Conservation (phyloP, 2,329 filamentous ascomycete species). For the Daldinia eschscholtzii region DNA sequence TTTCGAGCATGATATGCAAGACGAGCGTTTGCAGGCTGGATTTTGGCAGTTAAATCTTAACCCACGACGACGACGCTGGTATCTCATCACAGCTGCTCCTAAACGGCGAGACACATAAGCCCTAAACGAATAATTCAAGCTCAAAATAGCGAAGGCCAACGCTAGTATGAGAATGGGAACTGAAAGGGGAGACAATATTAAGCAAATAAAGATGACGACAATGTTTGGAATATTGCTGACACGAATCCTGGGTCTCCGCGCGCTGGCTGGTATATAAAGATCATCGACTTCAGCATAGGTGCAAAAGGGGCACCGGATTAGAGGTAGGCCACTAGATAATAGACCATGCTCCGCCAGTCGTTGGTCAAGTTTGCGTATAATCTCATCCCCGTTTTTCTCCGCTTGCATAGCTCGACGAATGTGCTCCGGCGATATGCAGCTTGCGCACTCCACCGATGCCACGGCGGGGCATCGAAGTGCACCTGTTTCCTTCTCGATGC, state of each 20-base stretch:
- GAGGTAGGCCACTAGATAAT: slow-evolving; percentile 76
- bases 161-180: slow-evolving; percentile 67
- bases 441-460: slow-evolving; percentile 75
- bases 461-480: slow-evolving; percentile 88
- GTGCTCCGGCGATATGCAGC: slow-evolving; percentile 77
- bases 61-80: slow-evolving; percentile 77
- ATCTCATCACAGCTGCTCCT: slow-evolving; percentile 71
- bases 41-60: slow-evolving; percentile 83
- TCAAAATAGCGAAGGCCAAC: slow-evolving; percentile 60
- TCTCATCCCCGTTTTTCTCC: slow-evolving; percentile 77
- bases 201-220: slow-evolving; percentile 48
- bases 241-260: slow-evolving; percentile 69
- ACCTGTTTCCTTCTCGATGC: slow-evolving; percentile 77
- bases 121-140: slow-evolving; percentile 59
- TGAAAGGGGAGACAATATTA: slow-evolving; percentile 63
- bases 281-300: slow-evolving; percentile 90
- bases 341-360: slow-evolving; percentile 83
- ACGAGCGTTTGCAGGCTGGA: slow-evolving; percentile 74
- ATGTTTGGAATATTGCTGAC: slow-evolving; percentile 63
- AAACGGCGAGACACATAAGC: slow-evolving; percentile 62
- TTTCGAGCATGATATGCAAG: slow-evolving; percentile 86
- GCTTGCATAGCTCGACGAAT: slow-evolving; percentile 79
- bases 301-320: slow-evolving; percentile 91
- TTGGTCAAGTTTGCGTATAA: slow-evolving; percentile 81
- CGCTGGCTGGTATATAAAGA: slow-evolving; percentile 71